Evolutionary conservation across 2,329 filamentous ascomycete genomes (phyloP).

Genomic region (Monosporascus sp.): DNA sequence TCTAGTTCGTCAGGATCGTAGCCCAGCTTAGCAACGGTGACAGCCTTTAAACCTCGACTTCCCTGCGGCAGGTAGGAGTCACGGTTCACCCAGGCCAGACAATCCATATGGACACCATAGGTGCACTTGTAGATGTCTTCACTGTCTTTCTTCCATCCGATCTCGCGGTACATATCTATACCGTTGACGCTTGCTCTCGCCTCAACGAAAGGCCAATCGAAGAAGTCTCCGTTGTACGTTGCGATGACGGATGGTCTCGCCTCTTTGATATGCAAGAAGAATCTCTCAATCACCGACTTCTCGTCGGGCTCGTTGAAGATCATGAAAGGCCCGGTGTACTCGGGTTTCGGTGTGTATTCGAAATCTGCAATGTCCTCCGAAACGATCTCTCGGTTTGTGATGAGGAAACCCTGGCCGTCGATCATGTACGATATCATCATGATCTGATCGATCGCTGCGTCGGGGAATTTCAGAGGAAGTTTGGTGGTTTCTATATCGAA

Average conservation of each 20-base stretch:
- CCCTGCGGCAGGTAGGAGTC: conserved; percentile 97
- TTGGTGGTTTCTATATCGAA: conserved; percentile 99
- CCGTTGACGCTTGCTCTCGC: conserved; percentile 87
- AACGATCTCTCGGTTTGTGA: conserved; percentile 96
- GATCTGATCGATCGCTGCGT: conserved; percentile 88
- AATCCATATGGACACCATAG: conserved; percentile 98
- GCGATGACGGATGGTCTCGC: conserved; percentile 93
- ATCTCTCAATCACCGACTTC: conserved; percentile 79
- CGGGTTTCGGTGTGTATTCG: conserved; percentile 95
- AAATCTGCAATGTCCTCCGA: conserved; percentile 97
- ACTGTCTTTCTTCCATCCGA: conserved; percentile 90
- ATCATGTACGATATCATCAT: conserved; percentile 99
- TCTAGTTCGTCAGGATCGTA: conserved; percentile 98
- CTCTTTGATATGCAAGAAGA: conserved; percentile 94
- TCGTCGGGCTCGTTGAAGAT: conserved; percentile 98
- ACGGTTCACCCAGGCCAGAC: conserved; percentile 97
- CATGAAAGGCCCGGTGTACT: conserved; percentile 92
- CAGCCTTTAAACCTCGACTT: conserved; percentile 93
- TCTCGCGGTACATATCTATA: conserved; percentile 99
- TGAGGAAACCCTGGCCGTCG: conserved; percentile 93
- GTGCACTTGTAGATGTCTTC: conserved; percentile 96
- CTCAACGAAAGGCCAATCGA: conserved; percentile 99
- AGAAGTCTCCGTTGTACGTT: conserved; percentile 99
- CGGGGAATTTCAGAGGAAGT: conserved; percentile 91
- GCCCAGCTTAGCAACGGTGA: conserved; percentile 94